Percentiles rank a stretch among this genome's conserved stretches.
Conservation (phyloP, 2,329 filamentous ascomycete species). For the Aureobasidium sp. region DNA sequence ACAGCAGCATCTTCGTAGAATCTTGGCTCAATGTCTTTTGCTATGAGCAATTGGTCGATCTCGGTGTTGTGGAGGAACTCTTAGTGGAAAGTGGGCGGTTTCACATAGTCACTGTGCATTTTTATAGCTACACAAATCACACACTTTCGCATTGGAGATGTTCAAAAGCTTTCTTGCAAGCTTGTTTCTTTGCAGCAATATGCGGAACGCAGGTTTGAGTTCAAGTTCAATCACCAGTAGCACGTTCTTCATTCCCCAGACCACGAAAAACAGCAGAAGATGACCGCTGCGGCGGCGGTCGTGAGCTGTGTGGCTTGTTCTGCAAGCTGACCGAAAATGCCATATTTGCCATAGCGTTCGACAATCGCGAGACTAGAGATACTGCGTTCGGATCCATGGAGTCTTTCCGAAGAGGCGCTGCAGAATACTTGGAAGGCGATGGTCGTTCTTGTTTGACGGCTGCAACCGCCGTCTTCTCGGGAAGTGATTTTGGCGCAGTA, state of each 20-base stretch:
- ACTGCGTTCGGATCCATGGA: background rate
- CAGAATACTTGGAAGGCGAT: background rate
- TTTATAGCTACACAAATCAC: background rate
- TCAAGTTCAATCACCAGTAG: background rate
- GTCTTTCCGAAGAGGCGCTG: background rate
- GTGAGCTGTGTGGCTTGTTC: background rate
- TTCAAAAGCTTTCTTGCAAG: too few relatives aligned
- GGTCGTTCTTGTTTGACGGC: too few relatives aligned
- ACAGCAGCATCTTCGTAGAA: too few relatives aligned
- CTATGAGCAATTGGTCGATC: too few relatives aligned
- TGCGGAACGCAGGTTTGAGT: background rate
- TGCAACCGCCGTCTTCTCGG: background rate
- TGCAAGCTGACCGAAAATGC: background rate
- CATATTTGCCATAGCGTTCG: background rate
- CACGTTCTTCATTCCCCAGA: background rate
- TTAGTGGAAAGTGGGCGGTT: background rate
- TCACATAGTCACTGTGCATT: background rate
- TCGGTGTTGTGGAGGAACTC: background rate
- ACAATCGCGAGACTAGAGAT: background rate
- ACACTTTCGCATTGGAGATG: background rate
- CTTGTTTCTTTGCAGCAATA: too few relatives aligned
- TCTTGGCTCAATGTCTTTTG: too few relatives aligned
- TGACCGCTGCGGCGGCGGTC: background rate
- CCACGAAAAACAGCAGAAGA: conserved; percentile 7
- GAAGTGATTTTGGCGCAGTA: too few relatives aligned